A percentile compares a stretch with the other conserved stretches of the same genome.
These are phyloP conservation scores for Carex cristatella DNA, from an alignment of 176 grass and related monocot genomes.

Conservation along the genomic window DNA sequence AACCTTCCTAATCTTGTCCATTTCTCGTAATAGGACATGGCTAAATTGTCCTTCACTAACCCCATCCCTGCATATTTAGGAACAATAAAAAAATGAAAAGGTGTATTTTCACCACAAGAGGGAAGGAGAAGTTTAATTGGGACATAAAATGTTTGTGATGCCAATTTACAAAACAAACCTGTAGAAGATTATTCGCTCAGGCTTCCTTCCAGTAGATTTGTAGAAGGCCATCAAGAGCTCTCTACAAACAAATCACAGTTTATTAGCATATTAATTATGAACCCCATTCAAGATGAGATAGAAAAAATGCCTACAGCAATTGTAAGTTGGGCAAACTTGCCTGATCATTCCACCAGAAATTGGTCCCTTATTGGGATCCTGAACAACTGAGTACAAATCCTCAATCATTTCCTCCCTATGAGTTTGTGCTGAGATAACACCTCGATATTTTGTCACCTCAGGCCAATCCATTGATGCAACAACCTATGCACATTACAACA, in stretches of 20 bases:
- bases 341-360: conserved; percentile 54
- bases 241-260: conserved; percentile 30
- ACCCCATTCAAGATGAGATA: neutral
- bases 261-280: conserved; percentile 12
- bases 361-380: conserved; percentile 31
- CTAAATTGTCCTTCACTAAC: conserved; percentile 80
- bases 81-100: neutral
- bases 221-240: conserved; percentile 44
- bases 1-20: conserved; percentile 73
- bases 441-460: conserved; percentile 51
- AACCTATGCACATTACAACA: conserved; percentile 34
- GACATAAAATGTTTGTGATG: neutral
- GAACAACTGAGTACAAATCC: conserved; percentile 40
- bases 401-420: conserved; percentile 64
- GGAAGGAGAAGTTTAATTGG: neutral
- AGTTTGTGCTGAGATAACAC: conserved; percentile 62
- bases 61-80: conserved; percentile 43
- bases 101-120: neutral
- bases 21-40: conserved; percentile 54
- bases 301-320: neutral
- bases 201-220: conserved; percentile 14
- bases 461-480: conserved; percentile 88
- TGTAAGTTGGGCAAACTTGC: conserved; percentile 20
- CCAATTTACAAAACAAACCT: conserved; percentile 29
- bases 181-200: conserved; percentile 78